These are phyloP conservation scores for Cutaneotrichosporon arboriforme DNA, from an alignment of 1,284 basidiomycete genomes.

Conservation along the genomic window DNA sequence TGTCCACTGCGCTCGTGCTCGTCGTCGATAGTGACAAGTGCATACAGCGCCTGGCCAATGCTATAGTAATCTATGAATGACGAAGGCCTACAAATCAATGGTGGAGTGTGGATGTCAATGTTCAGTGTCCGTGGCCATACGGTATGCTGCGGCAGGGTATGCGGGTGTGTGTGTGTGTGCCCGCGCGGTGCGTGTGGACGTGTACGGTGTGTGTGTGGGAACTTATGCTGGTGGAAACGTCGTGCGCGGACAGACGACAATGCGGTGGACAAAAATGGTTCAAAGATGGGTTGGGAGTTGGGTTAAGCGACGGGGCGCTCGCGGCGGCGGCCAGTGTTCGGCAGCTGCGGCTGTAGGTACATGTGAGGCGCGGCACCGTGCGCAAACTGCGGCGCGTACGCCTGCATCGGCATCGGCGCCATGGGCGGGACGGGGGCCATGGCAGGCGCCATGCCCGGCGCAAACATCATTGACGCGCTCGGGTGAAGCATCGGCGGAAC, in stretches of 20 bases:
- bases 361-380: conserved; percentile 11
- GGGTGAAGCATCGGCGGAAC: conserved; percentile 2
- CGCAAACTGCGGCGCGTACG: conserved; percentile 3
- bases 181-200: neutral
- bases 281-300: neutral
- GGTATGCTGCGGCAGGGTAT: neutral
- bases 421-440: neutral
- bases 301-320: conserved; percentile 18
- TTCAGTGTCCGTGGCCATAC: neutral
- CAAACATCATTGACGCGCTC: conserved; percentile 11
- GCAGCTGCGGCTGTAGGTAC: conserved; percentile 12
- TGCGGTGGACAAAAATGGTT: neutral
- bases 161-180: neutral
- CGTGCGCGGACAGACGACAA: conserved; percentile 1
- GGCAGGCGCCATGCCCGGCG: neutral
- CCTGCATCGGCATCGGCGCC: conserved; percentile 1
- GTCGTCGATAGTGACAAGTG: conserved; percentile 1
- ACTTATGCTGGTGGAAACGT: neutral
- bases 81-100: conserved; percentile 1
- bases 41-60: conserved; percentile 7
- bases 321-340: conserved; percentile 12
- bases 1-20: no score
- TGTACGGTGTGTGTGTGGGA: conserved; percentile 1
- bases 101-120: neutral
- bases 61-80: conserved; percentile 5